A percentile compares a stretch with the other conserved stretches of the same genome.
phyloP scores from a whole-genome alignment of 179 eudicot species.

The Spinacia oleracea region DNA sequence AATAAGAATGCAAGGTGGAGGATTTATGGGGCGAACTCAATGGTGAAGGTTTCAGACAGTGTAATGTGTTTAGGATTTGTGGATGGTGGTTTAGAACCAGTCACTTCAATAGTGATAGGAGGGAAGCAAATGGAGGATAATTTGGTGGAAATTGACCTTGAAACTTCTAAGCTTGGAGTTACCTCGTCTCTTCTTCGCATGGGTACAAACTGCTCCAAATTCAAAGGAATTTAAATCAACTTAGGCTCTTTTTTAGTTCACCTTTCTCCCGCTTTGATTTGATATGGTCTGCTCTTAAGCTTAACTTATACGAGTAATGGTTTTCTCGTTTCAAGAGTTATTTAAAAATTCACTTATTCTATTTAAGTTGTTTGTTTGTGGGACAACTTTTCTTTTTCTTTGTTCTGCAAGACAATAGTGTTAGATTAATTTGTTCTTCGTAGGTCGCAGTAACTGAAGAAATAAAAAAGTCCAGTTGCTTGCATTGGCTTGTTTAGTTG shows the following conservation, averaged over 20 bases:
- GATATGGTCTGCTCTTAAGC: no score
- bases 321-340: no score
- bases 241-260: background rate
- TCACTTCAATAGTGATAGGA: slow-evolving; percentile 43
- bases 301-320: no score
- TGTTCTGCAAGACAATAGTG: no score
- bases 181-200: slow-evolving; percentile 34
- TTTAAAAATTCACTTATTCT: no score
- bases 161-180: slow-evolving; percentile 38
- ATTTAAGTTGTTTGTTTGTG: no score
- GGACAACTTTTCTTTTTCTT: no score
- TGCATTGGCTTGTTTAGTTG: no score
- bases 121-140: slow-evolving; percentile 60
- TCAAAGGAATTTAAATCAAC: slow-evolving; percentile 4
- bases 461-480: no score
- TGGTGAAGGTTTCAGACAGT: slow-evolving; percentile 38
- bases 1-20: slow-evolving; percentile 48
- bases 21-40: slow-evolving; percentile 44
- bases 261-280: no score
- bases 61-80: slow-evolving; percentile 50
- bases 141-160: slow-evolving; percentile 50
- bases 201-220: slow-evolving; percentile 42
- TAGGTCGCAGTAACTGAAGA: no score
- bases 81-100: slow-evolving; percentile 38
- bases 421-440: no score